Conservation (phyloP, 2,329 filamentous ascomycete genomes). For the Nigrograna mackinnonii region DNA sequence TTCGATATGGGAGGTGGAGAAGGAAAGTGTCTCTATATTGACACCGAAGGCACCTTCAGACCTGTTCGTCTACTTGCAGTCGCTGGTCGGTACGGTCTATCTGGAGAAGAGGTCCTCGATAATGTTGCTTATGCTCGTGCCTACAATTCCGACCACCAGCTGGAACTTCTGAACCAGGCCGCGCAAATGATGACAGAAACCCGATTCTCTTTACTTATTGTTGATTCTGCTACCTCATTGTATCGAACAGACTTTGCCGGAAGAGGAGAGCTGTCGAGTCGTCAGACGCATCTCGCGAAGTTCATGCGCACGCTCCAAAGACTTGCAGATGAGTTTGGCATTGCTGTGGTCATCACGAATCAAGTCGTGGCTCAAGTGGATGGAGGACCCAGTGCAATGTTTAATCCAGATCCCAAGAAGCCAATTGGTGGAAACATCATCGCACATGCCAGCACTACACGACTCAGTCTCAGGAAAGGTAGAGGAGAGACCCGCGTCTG, state of each 20-base stretch:
- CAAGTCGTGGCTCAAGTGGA: conserved; percentile 98
- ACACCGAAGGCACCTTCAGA: conserved; percentile 93
- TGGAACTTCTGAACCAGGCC: conserved; percentile 92
- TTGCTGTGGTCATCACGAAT: conserved; percentile 97
- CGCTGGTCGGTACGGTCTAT: conserved; percentile 90
- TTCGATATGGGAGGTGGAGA: conserved; percentile 99
- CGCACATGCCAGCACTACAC: conserved; percentile 93
- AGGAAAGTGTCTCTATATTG: conserved; percentile 97
- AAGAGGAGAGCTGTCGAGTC: conserved; percentile 92
- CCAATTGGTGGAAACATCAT: conserved; percentile 99
- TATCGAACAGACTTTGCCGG: conserved; percentile 97
- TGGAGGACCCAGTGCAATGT: conserved; percentile 95
- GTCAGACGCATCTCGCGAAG: conserved; percentile 86
- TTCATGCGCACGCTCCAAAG: conserved; percentile 85
- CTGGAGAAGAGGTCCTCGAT: conserved; percentile 95
- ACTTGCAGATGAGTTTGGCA: conserved; percentile 81
- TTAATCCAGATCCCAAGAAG: conserved; percentile 99
- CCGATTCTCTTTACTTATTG: conserved; percentile 90
- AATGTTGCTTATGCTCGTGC: conserved; percentile 98
- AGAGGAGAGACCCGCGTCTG: conserved; percentile 93
- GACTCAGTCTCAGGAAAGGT: conserved; percentile 94
- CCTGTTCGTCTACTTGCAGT: conserved; percentile 90
- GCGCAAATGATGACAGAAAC: conserved; percentile 99
- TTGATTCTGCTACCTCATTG: conserved; percentile 92
- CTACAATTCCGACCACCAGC: conserved; percentile 97